Base-by-base conservation (phyloP, 1,284 basidiomycete genomes). In the Mycena sp. region DNA sequence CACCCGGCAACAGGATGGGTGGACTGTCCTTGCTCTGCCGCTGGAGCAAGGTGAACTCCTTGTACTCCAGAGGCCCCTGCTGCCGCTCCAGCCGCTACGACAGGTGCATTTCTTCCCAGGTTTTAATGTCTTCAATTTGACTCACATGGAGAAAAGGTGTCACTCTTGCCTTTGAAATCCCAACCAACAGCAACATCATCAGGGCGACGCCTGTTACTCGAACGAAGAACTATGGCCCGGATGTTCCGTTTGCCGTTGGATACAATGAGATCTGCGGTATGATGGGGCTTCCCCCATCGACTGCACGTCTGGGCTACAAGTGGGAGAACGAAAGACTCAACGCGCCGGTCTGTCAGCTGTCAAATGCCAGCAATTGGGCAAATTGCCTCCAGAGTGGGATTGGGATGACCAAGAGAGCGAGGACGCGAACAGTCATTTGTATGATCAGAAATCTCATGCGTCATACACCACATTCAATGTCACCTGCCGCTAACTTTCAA, bases 391-490 rank as follows among this genome's bases (percentile, higher is more conserved):
- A 53, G 25, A n/a, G 7, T 17, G 61, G 61, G 3, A 41, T 63
- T 16, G 37, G 37, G 43, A 32, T 30, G 41, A 44, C 44, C 3
- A 3, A 46, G 37, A 45, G 56, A 29, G 61, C 55, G 25, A 17
- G 50, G 28, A 23, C 14, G 6, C 55, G 61, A 19, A 28, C n/a
- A n/a, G n/a, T n/a, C n/a, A n/a, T n/a, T n/a, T n/a, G n/a, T n/a
- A n/a, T n/a, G n/a, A n/a, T n/a, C 2, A n/a, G 61, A 10, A 63
- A 63, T 21, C 44, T 58, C 35, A 56, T 63, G 61, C 29, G 50
- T 63, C 17, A 6, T 12, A n/a, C 30, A 32, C 38, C 17, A 16
- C 41, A 6, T 54, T 29, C 26, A 41, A 12, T 43, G 28, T 41
- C 19, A 14, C 35, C 32, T 6, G 23, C 21, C 2, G 25, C 3